A percentile compares a stretch with the other conserved stretches of the same genome.
Evolutionary conservation across 2,329 filamentous ascomycete species (phyloP).

Genomic region (Colletotrichum truncatum): DNA sequence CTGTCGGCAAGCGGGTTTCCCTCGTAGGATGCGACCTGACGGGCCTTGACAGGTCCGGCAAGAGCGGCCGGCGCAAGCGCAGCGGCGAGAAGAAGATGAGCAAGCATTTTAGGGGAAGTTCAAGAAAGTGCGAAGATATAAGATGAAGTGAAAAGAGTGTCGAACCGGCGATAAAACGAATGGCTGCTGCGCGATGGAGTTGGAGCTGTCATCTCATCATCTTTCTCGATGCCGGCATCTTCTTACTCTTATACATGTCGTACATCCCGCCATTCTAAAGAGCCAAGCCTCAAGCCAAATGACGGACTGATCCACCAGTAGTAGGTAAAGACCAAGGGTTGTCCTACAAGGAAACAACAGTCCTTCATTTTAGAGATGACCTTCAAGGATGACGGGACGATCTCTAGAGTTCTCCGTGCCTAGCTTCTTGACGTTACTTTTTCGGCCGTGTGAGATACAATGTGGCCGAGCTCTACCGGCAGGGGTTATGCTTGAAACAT

Average conservation of each 20-base stretch:
- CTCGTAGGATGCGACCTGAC: slow-evolving; percentile 33
- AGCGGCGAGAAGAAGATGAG: slow-evolving; percentile 20
- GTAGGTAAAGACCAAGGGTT: not conserved
- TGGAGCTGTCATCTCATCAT: not conserved
- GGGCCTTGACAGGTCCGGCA: slow-evolving; percentile 19
- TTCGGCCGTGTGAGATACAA: slow-evolving; percentile 14
- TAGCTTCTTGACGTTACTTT: slow-evolving; percentile 18
- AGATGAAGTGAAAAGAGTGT: not conserved
- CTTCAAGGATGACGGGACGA: slow-evolving; percentile 13
- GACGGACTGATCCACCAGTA: too few relatives aligned
- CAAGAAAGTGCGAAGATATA: not conserved
- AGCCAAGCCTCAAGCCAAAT: slow-evolving; percentile 3
- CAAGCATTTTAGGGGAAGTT: not conserved
- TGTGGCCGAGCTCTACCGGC: slow-evolving; percentile 8
- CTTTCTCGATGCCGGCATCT: not conserved
- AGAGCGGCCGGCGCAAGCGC: slow-evolving; percentile 22
- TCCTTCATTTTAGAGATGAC: slow-evolving; percentile 8
- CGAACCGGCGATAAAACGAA: not conserved
- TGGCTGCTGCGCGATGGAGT: not conserved
- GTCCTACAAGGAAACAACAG: not conserved
- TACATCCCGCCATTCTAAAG: slow-evolving; percentile 1
- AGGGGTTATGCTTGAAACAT: slow-evolving; percentile 25
- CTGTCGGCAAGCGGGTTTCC: slow-evolving; percentile 48
- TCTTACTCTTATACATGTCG: slow-evolving; percentile 8
- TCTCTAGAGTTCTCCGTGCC: slow-evolving; percentile 3